Evolutionary conservation across 2,329 filamentous ascomycete species (phyloP).

Genomic region (Taxawa tesnikishii): DNA sequence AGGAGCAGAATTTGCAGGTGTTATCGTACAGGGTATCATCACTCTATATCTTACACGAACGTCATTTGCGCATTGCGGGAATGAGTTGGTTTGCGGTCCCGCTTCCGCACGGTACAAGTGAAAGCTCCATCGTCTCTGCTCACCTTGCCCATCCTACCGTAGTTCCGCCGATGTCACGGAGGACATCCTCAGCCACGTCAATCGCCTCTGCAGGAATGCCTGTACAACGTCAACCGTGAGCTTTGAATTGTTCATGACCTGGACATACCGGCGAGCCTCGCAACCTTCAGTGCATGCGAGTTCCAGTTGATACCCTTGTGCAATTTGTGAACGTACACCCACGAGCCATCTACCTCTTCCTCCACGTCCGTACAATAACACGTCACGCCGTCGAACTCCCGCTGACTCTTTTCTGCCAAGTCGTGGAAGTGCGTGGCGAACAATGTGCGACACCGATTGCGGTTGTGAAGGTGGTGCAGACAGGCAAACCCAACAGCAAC

Average conservation of each 20-base stretch:
- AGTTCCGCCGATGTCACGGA: too few relatives aligned
- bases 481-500: slow-evolving; percentile 82
- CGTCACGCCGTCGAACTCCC: slow-evolving; percentile 45
- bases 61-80: too few relatives aligned
- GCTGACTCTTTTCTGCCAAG: slow-evolving; percentile 67
- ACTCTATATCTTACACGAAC: too few relatives aligned
- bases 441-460: slow-evolving; percentile 67
- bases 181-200: too few relatives aligned
- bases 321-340: slow-evolving; percentile 78
- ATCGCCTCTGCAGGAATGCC: slow-evolving; percentile 63
- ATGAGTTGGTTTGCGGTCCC: too few relatives aligned
- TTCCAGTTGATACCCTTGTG: slow-evolving; percentile 69
- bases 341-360: slow-evolving; percentile 54
- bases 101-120: too few relatives aligned
- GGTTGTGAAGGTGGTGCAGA: slow-evolving; percentile 66
- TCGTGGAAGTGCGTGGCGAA: slow-evolving; percentile 94
- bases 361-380: slow-evolving; percentile 83
- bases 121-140: too few relatives aligned
- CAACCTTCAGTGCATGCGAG: slow-evolving; percentile 93
- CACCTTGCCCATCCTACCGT: too few relatives aligned
- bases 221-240: slow-evolving; percentile 9
- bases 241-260: background rate
- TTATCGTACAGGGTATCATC: too few relatives aligned
- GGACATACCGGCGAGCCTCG: slow-evolving; percentile 55
- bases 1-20: too few relatives aligned